These are phyloP conservation scores for Mucor circinelloides DNA, from an alignment of 371 early-diverging fungal species.

Conservation along the genomic window DNA sequence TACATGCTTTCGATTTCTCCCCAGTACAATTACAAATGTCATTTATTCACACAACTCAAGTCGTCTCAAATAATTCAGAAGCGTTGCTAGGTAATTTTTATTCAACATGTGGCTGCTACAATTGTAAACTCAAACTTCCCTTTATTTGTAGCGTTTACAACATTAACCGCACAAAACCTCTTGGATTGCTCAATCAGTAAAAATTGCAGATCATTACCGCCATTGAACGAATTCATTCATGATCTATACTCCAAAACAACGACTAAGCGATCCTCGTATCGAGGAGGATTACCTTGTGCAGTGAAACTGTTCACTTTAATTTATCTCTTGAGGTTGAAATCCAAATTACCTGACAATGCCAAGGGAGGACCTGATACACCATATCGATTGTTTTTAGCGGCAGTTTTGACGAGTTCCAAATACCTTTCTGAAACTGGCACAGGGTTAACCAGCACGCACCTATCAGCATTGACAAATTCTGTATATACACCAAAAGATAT, in stretches of 20 bases:
- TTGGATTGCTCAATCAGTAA: slow-evolving; percentile 9
- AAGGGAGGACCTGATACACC: slow-evolving; percentile 66
- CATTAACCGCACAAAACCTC: slow-evolving; percentile 12
- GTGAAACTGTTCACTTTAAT: slow-evolving; percentile 47
- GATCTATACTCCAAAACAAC: slow-evolving; percentile 6
- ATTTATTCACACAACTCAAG: slow-evolving; percentile 15
- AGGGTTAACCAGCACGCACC: slow-evolving; percentile 23
- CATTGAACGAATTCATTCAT: slow-evolving; percentile 13
- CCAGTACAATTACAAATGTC: not conserved
- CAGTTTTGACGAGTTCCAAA: slow-evolving; percentile 63
- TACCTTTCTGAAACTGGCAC: slow-evolving; percentile 27
- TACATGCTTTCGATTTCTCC: not conserved
- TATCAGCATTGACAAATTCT: slow-evolving; percentile 55
- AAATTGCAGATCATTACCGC: slow-evolving; percentile 17
- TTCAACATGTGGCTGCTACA: not conserved
- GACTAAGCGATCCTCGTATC: not conserved
- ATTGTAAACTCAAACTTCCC: not conserved
- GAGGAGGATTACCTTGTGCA: slow-evolving; percentile 8
- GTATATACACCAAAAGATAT: slow-evolving; percentile 59
- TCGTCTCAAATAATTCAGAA: slow-evolving; percentile 20
- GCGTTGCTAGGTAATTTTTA: slow-evolving; percentile 16
- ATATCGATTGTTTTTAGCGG: slow-evolving; percentile 65
- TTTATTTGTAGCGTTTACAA: slow-evolving; percentile 19
- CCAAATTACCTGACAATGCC: slow-evolving; percentile 53
- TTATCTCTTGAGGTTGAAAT: slow-evolving; percentile 64